Base-by-base conservation (phyloP, 805 yeast genomes). In the Suhomyces emberorum region DNA sequence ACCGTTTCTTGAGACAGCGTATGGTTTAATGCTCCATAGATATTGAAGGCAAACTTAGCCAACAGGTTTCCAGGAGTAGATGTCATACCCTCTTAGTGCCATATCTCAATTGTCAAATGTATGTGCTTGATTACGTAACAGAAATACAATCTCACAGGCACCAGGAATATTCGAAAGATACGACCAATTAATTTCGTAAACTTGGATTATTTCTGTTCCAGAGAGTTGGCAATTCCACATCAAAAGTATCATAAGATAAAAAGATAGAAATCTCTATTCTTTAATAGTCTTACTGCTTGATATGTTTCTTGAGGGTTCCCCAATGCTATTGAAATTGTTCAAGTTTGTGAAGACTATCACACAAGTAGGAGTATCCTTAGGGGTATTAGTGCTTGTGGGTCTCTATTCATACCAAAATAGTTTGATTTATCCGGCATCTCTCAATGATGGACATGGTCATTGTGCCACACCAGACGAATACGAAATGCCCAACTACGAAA, bases 391-490 rank as follows among this genome's bases (percentile, higher is more conserved):
- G 4, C 57, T 81, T 16, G 48, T 69, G 4, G 79, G 78, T 1
- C 55, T 84, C 15, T 84, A 84, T 58, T 52, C 69, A 10, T 79
- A 63, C 54, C 96, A 88, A 55, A 64, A 69, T 35, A 65, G 67
- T 25, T 55, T 93, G 34, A 80, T 91, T n/a, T 91, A 91, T 54
- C 97, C 98, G 1, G 76, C 95, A 2, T 69, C 74, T 43, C 69
- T 88, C 32, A 88, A 88, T 42, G 83, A 80, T 36, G 95, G 91
- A 3, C 68, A 75, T 74, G 66, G 75, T 45, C 22, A 61, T 49
- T 93, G 89, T 7, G 88, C 83, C 24, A 83, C 84, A 1, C 98
- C 98, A 0, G 86, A 74, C 44, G 68, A 67, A 33, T 79, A 72
- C 55, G 83, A 70, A 4, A 67, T 91, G 65, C 63, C 65, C 16